Conservation (phyloP, 2,329 filamentous ascomycete species). For the Calonectria crousiana region DNA sequence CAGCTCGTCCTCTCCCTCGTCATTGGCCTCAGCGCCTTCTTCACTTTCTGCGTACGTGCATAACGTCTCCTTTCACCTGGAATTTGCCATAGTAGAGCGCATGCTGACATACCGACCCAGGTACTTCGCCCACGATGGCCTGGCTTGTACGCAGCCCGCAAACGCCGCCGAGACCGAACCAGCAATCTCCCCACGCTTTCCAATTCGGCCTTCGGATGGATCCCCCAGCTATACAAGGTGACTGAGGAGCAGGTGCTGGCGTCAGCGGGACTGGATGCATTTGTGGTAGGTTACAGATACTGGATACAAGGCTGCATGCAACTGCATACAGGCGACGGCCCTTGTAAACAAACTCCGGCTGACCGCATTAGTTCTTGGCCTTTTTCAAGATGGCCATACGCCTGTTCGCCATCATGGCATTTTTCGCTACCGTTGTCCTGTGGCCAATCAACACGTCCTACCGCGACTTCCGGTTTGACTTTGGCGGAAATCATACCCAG, state of each 20-base stretch:
- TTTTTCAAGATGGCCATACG: slow-evolving; percentile 97
- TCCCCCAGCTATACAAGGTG: slow-evolving; percentile 85
- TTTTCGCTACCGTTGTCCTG: slow-evolving; percentile 85
- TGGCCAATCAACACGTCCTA: slow-evolving; percentile 86
- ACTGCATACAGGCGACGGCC: background rate
- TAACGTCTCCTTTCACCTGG: background rate
- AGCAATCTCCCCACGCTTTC: slow-evolving; percentile 81
- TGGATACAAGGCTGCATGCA: background rate
- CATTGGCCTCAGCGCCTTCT: slow-evolving; percentile 77
- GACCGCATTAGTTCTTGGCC: slow-evolving; percentile 74
- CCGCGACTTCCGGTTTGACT: slow-evolving; percentile 25
- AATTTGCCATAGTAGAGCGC: background rate
- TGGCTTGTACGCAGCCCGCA: slow-evolving; percentile 88
- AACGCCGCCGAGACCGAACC: slow-evolving; percentile 74
- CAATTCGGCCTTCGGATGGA: slow-evolving; percentile 92
- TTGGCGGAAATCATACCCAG: slow-evolving; percentile 13
- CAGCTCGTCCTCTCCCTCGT: slow-evolving; percentile 80
- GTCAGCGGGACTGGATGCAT: slow-evolving; percentile 93
- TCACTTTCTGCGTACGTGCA: slow-evolving; percentile 78
- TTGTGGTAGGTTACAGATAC: slow-evolving; percentile 72
- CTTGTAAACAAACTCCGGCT: slow-evolving; percentile 20
- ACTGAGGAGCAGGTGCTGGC: slow-evolving; percentile 90
- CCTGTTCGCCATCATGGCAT: slow-evolving; percentile 81
- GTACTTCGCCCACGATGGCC: slow-evolving; percentile 92
- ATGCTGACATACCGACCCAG: slow-evolving; percentile 55